Base-by-base conservation (phyloP, 2,329 filamentous ascomycete species). In the Colletotrichum lentis region DNA sequence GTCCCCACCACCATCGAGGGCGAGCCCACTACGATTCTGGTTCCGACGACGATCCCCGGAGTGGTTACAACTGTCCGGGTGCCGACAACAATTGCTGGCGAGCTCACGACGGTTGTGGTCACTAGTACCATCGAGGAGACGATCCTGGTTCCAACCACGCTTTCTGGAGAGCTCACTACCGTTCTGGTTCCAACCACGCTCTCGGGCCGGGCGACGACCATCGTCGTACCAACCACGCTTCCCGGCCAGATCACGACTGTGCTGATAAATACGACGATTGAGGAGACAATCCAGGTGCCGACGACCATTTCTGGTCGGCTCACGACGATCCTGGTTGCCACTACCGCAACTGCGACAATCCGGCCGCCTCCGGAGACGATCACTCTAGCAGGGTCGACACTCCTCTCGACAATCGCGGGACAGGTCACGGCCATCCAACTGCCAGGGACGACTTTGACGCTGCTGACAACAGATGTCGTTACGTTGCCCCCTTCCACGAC, bases 331-430 rank as follows among this genome's bases (percentile, higher is more conserved):
- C 73, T 72, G 0, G 44, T 69, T 2, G 72, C 74, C 1, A 67
- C 70, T 0, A 74, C 72, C 3, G 55, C 73, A 3, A 74, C 75
- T 18, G 74, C 72, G 1, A 71, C 72, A 31, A 78, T 44, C 68
- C 31, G 12, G 31, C 60, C 24, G 24, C 59, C 60, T 53, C 59
- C 60, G 20, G 55, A 43, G 11, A 65, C 54, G 20, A 54, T 68
- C 18, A 65, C 66, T 3, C 53, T 68, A 2, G 50, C 66, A 3
- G 31, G 56, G 66, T 44, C 57, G 14, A 66, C 54, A n/a, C 73
- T 74, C 16, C 63, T 74, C 31, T 76, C 75, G 18, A 76, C 73
- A 14, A 67, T 72, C 31, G 69, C 71, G 8, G 75, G 75, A 18
- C 46, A 67, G 27, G 44, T 63, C 7, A 58, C 49, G 11, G 71